phyloP scores from a whole-genome alignment of 2,329 filamentous ascomycete genomes.

The Colletotrichum sp. region DNA sequence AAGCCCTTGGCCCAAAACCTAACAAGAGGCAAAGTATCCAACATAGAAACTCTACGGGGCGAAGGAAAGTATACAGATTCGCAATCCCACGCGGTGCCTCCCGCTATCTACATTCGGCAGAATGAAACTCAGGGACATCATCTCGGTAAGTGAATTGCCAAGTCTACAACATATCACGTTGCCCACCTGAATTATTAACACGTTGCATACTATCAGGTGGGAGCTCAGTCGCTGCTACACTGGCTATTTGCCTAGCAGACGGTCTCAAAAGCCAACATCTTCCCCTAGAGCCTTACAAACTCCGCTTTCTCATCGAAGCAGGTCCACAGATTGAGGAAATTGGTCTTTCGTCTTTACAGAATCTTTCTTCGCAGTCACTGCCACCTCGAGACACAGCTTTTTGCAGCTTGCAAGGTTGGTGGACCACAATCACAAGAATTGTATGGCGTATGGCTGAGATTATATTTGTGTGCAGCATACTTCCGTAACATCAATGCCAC shows the following conservation, averaged over 20 bases:
- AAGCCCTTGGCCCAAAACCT: fast-evolving
- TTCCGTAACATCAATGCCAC: neutral
- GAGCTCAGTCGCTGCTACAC: neutral
- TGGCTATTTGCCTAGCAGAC: neutral
- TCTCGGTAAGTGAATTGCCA: neutral
- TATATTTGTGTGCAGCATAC: neutral
- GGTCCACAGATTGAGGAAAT: neutral
- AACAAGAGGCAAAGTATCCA: fast-evolving
- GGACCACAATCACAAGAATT: neutral
- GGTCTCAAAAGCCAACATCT: neutral
- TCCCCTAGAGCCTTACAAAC: neutral
- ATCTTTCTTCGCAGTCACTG: neutral
- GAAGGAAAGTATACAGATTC: fast-evolving
- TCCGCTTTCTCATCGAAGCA: neutral
- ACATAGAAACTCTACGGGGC: neutral
- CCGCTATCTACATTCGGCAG: neutral
- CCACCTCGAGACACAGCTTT: neutral
- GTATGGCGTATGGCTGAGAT: neutral
- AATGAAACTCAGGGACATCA: neutral
- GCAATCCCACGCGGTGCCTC: neutral
- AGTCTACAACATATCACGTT: fast-evolving
- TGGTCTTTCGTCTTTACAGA: neutral
- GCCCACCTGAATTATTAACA: neutral
- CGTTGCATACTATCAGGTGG: neutral
- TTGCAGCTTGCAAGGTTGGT: neutral